Conservation (phyloP, 2,329 filamentous ascomycete species). For the Aspergillus sp. region DNA sequence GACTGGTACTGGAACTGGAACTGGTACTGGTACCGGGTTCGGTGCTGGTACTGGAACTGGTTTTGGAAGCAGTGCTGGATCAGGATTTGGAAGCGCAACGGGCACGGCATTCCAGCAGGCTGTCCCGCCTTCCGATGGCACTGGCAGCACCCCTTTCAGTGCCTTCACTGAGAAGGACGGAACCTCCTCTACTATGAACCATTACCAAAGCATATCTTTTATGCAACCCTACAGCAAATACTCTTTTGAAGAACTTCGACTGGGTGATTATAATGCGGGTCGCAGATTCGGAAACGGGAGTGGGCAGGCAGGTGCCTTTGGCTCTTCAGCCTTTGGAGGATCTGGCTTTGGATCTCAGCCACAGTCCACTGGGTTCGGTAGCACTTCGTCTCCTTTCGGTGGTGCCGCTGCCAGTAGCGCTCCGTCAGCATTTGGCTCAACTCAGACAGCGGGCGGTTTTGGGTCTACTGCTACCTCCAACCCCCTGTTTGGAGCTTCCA, state of each 20-base stretch:
- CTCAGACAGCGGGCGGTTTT: slow-evolving; percentile 41
- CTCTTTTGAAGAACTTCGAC: slow-evolving; percentile 77
- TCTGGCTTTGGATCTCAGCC: slow-evolving; percentile 46
- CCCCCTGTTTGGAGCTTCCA: slow-evolving; percentile 46
- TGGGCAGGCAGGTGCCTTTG: slow-evolving; percentile 80
- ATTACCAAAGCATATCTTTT: slow-evolving; percentile 51
- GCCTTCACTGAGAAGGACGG: slow-evolving; percentile 48
- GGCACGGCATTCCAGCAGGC: slow-evolving; percentile 44
- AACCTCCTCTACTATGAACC: slow-evolving; percentile 38
- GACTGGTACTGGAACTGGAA: not conserved
- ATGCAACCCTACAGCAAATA: slow-evolving; percentile 68
- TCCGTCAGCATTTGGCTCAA: slow-evolving; percentile 45
- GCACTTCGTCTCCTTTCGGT: slow-evolving; percentile 43
- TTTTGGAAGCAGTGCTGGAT: slow-evolving; percentile 26
- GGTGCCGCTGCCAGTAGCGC: slow-evolving; percentile 30
- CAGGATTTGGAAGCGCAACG: slow-evolving; percentile 36
- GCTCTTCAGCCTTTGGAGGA: slow-evolving; percentile 60
- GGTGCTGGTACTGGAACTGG: slow-evolving; percentile 16
- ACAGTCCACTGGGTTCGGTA: slow-evolving; percentile 46
- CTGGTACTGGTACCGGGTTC: not conserved
- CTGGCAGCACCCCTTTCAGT: slow-evolving; percentile 46
- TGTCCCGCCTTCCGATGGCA: slow-evolving; percentile 45
- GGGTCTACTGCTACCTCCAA: slow-evolving; percentile 33
- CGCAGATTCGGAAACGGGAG: slow-evolving; percentile 79
- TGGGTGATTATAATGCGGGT: slow-evolving; percentile 86